These are phyloP conservation scores for Luvunga scandens DNA, from an alignment of 345 rosid genomes.

Conservation along the genomic window DNA sequence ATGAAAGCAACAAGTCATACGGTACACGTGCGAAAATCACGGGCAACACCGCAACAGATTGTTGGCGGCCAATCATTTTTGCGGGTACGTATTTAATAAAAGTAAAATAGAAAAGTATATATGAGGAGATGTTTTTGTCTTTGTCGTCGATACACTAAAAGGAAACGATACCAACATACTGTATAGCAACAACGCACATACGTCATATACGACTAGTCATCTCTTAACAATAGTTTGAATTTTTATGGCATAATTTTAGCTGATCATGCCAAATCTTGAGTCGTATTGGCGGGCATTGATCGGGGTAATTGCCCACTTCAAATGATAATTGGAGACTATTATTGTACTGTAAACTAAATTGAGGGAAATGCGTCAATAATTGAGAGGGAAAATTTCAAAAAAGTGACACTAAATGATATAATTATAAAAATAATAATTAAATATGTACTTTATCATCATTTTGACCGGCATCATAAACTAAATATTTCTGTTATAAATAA, in stretches of 20 bases:
- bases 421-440: no score
- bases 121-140: background rate
- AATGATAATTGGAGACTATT: background rate
- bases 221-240: no score
- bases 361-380: background rate
- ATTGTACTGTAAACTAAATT: background rate
- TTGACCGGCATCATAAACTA: no score
- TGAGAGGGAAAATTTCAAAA: background rate
- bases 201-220: background rate
- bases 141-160: background rate
- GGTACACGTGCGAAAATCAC: constrained; percentile 3
- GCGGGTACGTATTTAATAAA: background rate
- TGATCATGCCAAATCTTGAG: background rate
- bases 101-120: background rate
- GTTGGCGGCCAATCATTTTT: background rate
- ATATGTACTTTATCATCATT: no score
- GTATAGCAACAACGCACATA: no score
- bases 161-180: background rate
- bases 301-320: background rate
- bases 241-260: background rate
- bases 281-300: background rate
- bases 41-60: background rate
- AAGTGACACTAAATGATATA: background rate
- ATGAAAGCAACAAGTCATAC: background rate
- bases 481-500: no score